Percentiles rank a stretch among this genome's conserved stretches.
phyloP scores from a whole-genome alignment of 2,329 filamentous ascomycete genomes.

The Mollisiaceae sp. region DNA sequence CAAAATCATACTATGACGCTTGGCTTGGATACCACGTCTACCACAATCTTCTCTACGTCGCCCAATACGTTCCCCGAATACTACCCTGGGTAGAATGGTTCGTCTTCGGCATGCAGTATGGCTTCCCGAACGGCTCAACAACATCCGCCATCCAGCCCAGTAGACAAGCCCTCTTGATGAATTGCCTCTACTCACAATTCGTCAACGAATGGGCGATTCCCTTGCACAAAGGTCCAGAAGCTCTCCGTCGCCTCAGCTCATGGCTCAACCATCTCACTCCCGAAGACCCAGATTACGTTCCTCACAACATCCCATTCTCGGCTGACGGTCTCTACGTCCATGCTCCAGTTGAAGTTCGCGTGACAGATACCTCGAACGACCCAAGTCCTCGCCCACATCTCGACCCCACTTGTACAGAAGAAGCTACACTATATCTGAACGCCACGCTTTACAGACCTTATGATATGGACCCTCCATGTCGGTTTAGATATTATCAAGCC shows the following conservation, averaged over 20 bases:
- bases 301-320: slow-evolving; percentile 78
- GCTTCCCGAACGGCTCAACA: slow-evolving; percentile 73
- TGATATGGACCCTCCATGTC: slow-evolving; percentile 75
- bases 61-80: slow-evolving; percentile 77
- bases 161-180: slow-evolving; percentile 84
- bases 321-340: slow-evolving; percentile 82
- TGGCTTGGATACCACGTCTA: slow-evolving; percentile 86
- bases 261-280: slow-evolving; percentile 75
- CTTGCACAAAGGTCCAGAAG: slow-evolving; percentile 83
- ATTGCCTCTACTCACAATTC: slow-evolving; percentile 97
- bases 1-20: slow-evolving; percentile 77
- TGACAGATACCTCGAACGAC: slow-evolving; percentile 68
- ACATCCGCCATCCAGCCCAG: slow-evolving; percentile 81
- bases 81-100: slow-evolving; percentile 94
- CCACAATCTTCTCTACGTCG: slow-evolving; percentile 84
- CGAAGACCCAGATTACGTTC: slow-evolving; percentile 67
- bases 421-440: slow-evolving; percentile 85
- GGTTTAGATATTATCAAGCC: slow-evolving; percentile 79
- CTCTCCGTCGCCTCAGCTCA: slow-evolving; percentile 78
- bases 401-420: slow-evolving; percentile 71
- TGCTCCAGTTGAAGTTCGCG: slow-evolving; percentile 89
- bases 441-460: slow-evolving; percentile 89
- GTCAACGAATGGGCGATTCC: slow-evolving; percentile 99
- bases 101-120: slow-evolving; percentile 97
- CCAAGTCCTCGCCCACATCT: slow-evolving; percentile 62